Conservation (phyloP, 768 basidiomycete genomes). For the Tricholoma flavovirens region DNA sequence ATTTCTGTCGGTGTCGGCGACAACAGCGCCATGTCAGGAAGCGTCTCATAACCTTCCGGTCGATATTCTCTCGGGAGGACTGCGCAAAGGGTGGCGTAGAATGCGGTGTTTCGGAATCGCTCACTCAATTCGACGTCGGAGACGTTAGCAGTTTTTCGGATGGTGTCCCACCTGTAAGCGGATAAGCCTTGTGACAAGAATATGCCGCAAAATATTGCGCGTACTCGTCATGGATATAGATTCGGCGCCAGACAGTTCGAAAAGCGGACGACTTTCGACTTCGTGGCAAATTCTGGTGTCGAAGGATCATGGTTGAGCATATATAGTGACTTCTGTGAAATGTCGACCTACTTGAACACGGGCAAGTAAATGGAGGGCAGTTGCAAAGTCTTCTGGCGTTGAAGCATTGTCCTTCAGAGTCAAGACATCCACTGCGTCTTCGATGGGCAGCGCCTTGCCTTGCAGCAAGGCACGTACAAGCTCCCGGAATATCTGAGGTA, state of each 20-base stretch:
- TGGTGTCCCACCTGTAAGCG: constrained; percentile 63
- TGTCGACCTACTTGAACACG: constrained; percentile 40
- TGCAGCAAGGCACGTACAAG: constrained; percentile 64
- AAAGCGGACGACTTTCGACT: constrained; percentile 64
- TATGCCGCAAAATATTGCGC: constrained; percentile 21
- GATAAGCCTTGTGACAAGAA: background rate
- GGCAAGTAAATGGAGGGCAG: constrained; percentile 61
- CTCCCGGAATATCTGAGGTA: constrained; percentile 54
- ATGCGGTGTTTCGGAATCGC: constrained; percentile 67
- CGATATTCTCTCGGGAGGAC: constrained; percentile 37
- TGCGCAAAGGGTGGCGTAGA: constrained; percentile 59
- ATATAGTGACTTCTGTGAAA: background rate
- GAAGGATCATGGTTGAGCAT: background rate
- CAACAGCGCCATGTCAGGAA: constrained; percentile 53
- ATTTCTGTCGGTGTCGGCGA: constrained; percentile 58
- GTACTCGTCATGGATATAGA: constrained; percentile 87
- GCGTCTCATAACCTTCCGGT: constrained; percentile 45
- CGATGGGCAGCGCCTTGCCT: constrained; percentile 67
- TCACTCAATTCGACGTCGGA: constrained; percentile 72
- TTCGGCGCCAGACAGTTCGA: constrained; percentile 77
- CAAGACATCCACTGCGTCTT: constrained; percentile 79
- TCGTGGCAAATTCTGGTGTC: constrained; percentile 57
- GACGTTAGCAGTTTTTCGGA: constrained; percentile 68
- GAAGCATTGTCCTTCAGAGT: constrained; percentile 76
- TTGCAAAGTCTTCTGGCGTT: constrained; percentile 58